Evolutionary conservation across 2,329 filamentous ascomycete species (phyloP), one percentile per base, ranked within the genome.

Genomic region (Paecilomyces sp.): DNA sequence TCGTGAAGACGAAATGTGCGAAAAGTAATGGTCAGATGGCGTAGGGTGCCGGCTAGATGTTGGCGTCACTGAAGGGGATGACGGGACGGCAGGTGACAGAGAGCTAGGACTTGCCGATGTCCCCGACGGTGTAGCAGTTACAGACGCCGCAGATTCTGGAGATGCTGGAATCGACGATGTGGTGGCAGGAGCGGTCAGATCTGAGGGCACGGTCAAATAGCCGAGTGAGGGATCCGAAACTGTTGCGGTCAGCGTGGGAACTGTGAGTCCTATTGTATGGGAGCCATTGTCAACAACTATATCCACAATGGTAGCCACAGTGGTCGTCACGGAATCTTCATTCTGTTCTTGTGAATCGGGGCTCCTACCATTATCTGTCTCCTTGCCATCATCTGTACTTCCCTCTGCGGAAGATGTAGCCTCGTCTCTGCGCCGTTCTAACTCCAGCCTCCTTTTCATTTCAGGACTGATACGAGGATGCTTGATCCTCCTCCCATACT

Each of bases 221-320:
- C 67, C 66, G 28, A 66, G 56, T 12, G 59, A 28, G 15, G 65
- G 62, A 50, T 67, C 64, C 24, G 67, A 67, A 25, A 69, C 61
- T 15, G 63, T 64, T 34, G 67, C 65, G 15, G 67, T 65, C 13
- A 69, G 62, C 15, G 64, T 64, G 52, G 63, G 52, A 34, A 69
- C 64, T 22, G 65, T 68, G 53, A 64, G 54, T 22, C 60, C 62
- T 50, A 66, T 50, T 9, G 62, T 65, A 13, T 15, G 54, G 12
- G 65, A 63, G n/a, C 66, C 66, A 58, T 65, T 64, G 53, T 63
- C 58, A 25, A 63, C 60, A 22, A 68, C 63, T 55, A 68, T 59
- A 52, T 67, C 62, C 53, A 67, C 57, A 13, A 67, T 56, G 8
- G 67, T 69, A 31, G 62, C 63, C 34, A 65, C 61, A 15, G 65